phyloP scores from a whole-genome alignment of 2,329 filamentous ascomycete genomes.

The Bipolaris victoriae region DNA sequence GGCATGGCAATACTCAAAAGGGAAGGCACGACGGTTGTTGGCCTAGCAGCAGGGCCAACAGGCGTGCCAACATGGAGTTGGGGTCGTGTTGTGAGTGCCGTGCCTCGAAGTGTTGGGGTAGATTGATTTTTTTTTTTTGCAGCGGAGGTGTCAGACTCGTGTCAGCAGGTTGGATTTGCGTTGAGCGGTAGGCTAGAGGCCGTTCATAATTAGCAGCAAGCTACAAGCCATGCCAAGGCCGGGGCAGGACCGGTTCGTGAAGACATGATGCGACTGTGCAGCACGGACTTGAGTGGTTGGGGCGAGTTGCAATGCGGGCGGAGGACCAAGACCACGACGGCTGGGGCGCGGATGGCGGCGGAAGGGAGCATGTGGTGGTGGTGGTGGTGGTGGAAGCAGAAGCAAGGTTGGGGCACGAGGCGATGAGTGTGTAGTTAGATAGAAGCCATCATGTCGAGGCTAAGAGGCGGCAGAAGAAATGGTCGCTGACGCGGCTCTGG shows the following conservation, averaged over 20 bases:
- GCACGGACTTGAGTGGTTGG: background rate
- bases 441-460: background rate
- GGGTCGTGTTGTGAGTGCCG: background rate
- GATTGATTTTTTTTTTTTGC: background rate
- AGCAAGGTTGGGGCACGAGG: background rate
- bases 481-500: constrained; percentile 12
- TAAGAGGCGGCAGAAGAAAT: background rate
- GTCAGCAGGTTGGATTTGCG: background rate
- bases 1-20: no score
- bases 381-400: background rate
- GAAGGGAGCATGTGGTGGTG: background rate
- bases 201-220: constrained; percentile 3
- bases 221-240: background rate
- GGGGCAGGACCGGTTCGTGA: constrained; percentile 1
- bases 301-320: background rate
- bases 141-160: background rate
- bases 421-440: background rate
- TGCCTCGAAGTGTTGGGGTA: background rate
- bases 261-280: constrained; percentile 1
- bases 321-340: background rate
- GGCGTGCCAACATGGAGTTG: background rate
- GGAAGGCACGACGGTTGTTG: no score
- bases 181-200: background rate
- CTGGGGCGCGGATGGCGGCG: background rate
- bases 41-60: no score